Evolutionary conservation across 2,329 filamentous ascomycete species (phyloP).

Genomic region (Lachnum nothofagi): DNA sequence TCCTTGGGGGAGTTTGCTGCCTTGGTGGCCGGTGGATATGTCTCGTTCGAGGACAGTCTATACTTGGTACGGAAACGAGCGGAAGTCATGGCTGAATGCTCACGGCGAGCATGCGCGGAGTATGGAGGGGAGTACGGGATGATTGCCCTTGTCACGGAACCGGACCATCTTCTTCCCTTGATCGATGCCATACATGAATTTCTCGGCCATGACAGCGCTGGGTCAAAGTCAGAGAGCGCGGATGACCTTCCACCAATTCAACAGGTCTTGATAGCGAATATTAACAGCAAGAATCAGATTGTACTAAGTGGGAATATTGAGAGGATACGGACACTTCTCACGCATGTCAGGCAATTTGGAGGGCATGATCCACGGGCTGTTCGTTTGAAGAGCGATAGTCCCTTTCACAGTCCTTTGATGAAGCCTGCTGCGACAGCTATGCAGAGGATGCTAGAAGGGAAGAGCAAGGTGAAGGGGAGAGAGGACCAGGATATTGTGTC

Average conservation of each 20-base stretch:
- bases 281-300: constrained; percentile 95
- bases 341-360: constrained; percentile 81
- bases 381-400: constrained; percentile 76
- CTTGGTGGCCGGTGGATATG: constrained; percentile 75
- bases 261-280: constrained; percentile 85
- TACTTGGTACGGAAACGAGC: constrained; percentile 72
- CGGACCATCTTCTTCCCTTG: constrained; percentile 64
- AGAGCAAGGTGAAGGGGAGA: constrained; percentile 48
- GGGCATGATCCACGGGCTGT: constrained; percentile 89
- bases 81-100: constrained; percentile 77
- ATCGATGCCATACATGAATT: constrained; percentile 75
- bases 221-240: constrained; percentile 61
- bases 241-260: constrained; percentile 69
- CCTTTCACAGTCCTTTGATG: constrained; percentile 92
- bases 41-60: constrained; percentile 72
- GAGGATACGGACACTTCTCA: constrained; percentile 72
- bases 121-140: constrained; percentile 85
- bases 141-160: constrained; percentile 87
- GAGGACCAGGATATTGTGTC: constrained; percentile 61
- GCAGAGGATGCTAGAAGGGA: constrained; percentile 58
- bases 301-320: constrained; percentile 84
- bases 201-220: constrained; percentile 62
- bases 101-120: constrained; percentile 56
- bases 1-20: constrained; percentile 91
- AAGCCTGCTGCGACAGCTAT: constrained; percentile 73